Conservation (phyloP, 495 filamentous ascomycete species). For the Amniculicola lignicola region DNA sequence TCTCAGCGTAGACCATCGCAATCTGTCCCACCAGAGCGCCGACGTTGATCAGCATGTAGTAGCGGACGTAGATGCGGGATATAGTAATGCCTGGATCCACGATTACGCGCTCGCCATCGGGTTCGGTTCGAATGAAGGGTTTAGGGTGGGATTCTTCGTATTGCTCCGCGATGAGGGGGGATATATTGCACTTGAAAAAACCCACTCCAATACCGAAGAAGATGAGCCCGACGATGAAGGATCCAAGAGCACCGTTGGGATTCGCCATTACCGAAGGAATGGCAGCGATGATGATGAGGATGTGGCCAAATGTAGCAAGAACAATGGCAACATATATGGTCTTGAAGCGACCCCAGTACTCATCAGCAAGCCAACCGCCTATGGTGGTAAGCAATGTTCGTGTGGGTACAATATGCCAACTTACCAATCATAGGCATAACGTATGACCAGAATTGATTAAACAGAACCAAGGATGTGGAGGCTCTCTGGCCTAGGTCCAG, state of each 20-base stretch:
- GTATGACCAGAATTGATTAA: slow-evolving; percentile 68
- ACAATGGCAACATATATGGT: slow-evolving; percentile 60
- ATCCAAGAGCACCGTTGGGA: slow-evolving; percentile 49
- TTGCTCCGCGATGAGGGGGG: slow-evolving; percentile 59
- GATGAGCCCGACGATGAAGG: slow-evolving; percentile 61
- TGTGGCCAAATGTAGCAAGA: slow-evolving; percentile 63
- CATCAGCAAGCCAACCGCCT: slow-evolving; percentile 72
- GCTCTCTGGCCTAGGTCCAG: slow-evolving; percentile 64
- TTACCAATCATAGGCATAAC: slow-evolving; percentile 62
- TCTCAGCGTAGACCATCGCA: slow-evolving; percentile 65
- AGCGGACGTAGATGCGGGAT: neutral
- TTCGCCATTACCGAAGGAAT: slow-evolving; percentile 60
- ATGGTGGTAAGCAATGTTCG: too few relatives aligned
- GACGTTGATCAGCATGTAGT: slow-evolving; percentile 64
- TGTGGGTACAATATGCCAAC: too few relatives aligned
- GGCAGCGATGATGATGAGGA: slow-evolving; percentile 62
- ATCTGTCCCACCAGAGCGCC: slow-evolving; percentile 56
- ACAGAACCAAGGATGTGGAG: slow-evolving; percentile 62
- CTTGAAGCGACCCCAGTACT: slow-evolving; percentile 65
- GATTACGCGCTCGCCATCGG: slow-evolving; percentile 53
- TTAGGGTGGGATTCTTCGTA: slow-evolving; percentile 45
- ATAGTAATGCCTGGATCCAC: slow-evolving; percentile 54
- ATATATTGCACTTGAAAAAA: slow-evolving; percentile 63
- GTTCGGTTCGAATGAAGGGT: slow-evolving; percentile 16
- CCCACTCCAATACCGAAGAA: slow-evolving; percentile 65